Evolutionary conservation across 495 filamentous ascomycete species (phyloP).

Genomic region (Collariella sp.): DNA sequence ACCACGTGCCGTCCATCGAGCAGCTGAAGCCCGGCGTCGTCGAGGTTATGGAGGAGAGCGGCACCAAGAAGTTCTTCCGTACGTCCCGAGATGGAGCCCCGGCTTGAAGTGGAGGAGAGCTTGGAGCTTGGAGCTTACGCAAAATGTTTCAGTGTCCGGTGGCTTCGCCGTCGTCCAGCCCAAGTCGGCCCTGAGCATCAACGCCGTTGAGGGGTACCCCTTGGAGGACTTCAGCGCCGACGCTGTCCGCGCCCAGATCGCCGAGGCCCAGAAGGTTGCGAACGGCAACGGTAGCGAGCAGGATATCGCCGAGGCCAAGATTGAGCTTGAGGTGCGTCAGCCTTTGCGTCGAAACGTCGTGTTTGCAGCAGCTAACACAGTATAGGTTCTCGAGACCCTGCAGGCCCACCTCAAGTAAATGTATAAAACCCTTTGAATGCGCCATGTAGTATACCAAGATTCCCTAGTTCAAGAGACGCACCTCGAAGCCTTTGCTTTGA

Average conservation of each 20-base stretch:
- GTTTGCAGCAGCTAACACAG: background rate
- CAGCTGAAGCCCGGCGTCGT: conserved; percentile 94
- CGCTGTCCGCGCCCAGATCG: conserved; percentile 67
- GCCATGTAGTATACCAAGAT: conserved; percentile 28
- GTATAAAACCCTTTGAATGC: conserved; percentile 18
- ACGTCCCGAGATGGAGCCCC: conserved; percentile 34
- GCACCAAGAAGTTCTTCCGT: conserved; percentile 97
- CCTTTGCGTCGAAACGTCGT: background rate
- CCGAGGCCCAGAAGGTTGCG: conserved; percentile 92
- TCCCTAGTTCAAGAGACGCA: conserved; percentile 26
- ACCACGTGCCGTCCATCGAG: conserved; percentile 98
- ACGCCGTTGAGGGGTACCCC: conserved; percentile 88
- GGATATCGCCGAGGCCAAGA: conserved; percentile 96
- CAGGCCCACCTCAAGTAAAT: conserved; percentile 67
- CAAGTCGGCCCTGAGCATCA: conserved; percentile 90
- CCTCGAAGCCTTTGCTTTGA: conserved; percentile 16
- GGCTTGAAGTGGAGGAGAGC: background rate
- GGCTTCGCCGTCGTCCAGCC: conserved; percentile 97
- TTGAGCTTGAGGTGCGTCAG: conserved; percentile 84
- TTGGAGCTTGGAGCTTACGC: conserved; percentile 9
- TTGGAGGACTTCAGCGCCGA: conserved; percentile 94
- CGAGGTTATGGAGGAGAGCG: conserved; percentile 90
- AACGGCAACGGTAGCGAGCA: conserved; percentile 86
- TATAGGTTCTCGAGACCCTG: conserved; percentile 47
- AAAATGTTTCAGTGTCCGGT: conserved; percentile 62